phyloP scores from a whole-genome alignment of 2,329 filamentous ascomycete species.

The Mycogone perniciosa region DNA sequence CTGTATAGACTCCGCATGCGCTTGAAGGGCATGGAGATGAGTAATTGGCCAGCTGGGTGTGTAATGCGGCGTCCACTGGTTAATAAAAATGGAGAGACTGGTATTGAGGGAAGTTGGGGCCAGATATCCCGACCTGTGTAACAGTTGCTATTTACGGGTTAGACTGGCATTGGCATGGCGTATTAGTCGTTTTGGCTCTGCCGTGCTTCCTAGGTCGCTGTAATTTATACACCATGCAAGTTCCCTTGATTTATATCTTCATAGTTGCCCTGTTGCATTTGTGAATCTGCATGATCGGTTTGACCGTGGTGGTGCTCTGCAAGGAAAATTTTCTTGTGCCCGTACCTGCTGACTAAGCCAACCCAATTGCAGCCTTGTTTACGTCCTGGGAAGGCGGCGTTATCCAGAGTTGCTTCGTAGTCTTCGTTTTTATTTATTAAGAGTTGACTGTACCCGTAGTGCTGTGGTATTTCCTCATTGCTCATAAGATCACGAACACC shows the following conservation, averaged over 20 bases:
- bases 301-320: not conserved
- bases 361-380: too few relatives aligned
- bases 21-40: conserved; percentile 24
- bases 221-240: conserved; percentile 59
- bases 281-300: not conserved
- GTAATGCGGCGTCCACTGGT: conserved; percentile 33
- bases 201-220: conserved; percentile 48
- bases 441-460: too few relatives aligned
- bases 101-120: conserved; percentile 39
- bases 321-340: not conserved
- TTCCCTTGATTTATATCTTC: conserved; percentile 34
- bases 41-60: conserved; percentile 29
- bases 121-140: conserved; percentile 34
- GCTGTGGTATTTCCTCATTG: too few relatives aligned
- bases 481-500: too few relatives aligned
- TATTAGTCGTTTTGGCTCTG: conserved; percentile 39
- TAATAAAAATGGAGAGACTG: conserved; percentile 40
- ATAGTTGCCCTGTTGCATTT: not conserved
- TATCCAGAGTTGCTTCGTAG: too few relatives aligned
- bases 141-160: conserved; percentile 39
- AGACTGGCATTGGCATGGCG: conserved; percentile 45
- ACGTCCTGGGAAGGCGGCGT: too few relatives aligned
- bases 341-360: not conserved
- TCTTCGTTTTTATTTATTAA: too few relatives aligned
- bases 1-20: conserved; percentile 36